A percentile compares a stretch with the other conserved stretches of the same genome.
Evolutionary conservation across 2,329 filamentous ascomycete genomes (phyloP).

Genomic region (Hymenoscyphus scutula): DNA sequence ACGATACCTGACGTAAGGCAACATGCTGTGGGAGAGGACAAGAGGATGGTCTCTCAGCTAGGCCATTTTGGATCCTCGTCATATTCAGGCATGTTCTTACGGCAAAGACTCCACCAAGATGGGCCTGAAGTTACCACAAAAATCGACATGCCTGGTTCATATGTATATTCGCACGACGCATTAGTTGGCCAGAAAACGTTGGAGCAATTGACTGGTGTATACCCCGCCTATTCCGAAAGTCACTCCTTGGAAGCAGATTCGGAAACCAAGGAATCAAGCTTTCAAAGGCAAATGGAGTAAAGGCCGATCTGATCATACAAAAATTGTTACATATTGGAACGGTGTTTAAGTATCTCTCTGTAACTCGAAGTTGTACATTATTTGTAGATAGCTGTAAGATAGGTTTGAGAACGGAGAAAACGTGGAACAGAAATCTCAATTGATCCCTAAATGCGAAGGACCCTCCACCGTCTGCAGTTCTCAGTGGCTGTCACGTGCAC

Average conservation of each 20-base stretch:
- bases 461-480: too few species aligned
- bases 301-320: too few species aligned
- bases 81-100: conserved; percentile 55
- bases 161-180: conserved; percentile 17
- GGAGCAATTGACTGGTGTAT: too few species aligned
- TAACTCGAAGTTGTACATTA: not conserved
- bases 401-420: not conserved
- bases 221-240: too few species aligned
- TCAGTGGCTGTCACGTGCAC: too few species aligned
- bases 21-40: not conserved
- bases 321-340: not conserved
- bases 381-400: not conserved
- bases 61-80: conserved; percentile 63
- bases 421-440: too few species aligned
- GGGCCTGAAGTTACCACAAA: conserved; percentile 36
- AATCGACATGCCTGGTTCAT: conserved; percentile 48
- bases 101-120: conserved; percentile 5
- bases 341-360: not conserved
- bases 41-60: conserved; percentile 7
- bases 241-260: too few species aligned
- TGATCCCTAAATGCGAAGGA: too few species aligned
- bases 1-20: conserved; percentile 21
- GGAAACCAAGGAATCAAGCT: too few species aligned
- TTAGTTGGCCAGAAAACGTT: too few species aligned
- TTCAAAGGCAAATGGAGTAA: too few species aligned